Base-by-base conservation (phyloP, 2,329 filamentous ascomycete genomes). In the Colletotrichum magnum region DNA sequence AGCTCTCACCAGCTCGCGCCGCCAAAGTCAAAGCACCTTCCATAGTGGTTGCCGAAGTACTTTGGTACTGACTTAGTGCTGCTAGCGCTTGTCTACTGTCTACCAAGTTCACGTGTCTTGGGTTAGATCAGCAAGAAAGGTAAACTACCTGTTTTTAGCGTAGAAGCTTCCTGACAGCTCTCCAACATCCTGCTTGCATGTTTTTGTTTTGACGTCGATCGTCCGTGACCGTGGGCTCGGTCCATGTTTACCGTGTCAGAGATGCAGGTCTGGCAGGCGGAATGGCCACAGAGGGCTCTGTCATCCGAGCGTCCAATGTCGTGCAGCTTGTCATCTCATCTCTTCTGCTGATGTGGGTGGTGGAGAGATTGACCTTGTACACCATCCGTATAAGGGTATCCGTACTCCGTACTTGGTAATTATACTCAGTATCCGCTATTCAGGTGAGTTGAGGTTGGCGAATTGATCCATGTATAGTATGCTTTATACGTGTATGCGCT, bases 281-380 rank as follows among this genome's bases (percentile, higher is more conserved):
- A 32, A 26, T 36, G 39, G 21, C 32, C 51, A 45, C 0, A 26
- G 24, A 64, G 47, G 15, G 47, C 36, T 48, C 54, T 47, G 53
- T n/a, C 48, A 59, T 57, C 67, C 62, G 57, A 66, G 62, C 62
- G 56, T 32, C 32, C 16, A 61, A 60, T 57, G 62, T 66, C 50
- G 56, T 57, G 66, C 66, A 60, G 50, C 56, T 1, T 59, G 61
- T 48, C 61, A 65, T 69, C 56, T 36, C 32, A 36, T 36, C 32
- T 52, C 43, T 56, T 62, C 50, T 26, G 28, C 50, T 36, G 28
- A 56, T 65, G 32, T 54, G n/a, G 32, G 43, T 39, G 56, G 61
- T 28, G 48, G 54, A 18, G 18, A 36, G 56, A 47, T 26, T 48
- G 41, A 41, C 6, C 4, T 24, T 5, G 51, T 15, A n/a, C 13